phyloP scores from a whole-genome alignment of 2,329 filamentous ascomycete species.

The Dothiorella sarmentorum region DNA sequence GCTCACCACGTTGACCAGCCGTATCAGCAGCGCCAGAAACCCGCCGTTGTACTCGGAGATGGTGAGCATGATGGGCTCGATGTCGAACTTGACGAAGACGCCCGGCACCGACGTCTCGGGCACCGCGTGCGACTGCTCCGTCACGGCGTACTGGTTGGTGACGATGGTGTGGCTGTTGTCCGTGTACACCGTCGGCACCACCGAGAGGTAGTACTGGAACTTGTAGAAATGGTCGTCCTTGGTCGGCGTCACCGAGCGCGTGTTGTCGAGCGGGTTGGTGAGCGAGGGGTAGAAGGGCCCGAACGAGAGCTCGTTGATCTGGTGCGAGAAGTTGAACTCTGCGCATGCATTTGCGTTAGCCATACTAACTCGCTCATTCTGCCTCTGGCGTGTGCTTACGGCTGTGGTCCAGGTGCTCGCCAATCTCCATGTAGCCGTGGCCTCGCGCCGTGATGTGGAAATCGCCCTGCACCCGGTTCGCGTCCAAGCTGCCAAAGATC shows the following conservation, averaged over 20 bases:
- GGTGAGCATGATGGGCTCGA: conserved; percentile 87
- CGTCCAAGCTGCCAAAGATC: conserved; percentile 81
- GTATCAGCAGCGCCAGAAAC: conserved; percentile 70
- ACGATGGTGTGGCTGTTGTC: conserved; percentile 60
- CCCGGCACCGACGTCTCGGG: conserved; percentile 72
- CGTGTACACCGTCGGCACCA: conserved; percentile 91
- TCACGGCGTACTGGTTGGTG: conserved; percentile 98
- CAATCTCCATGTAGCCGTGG: conserved; percentile 85
- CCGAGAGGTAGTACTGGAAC: conserved; percentile 95
- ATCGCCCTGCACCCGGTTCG: conserved; percentile 97
- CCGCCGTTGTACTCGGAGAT: conserved; percentile 78
- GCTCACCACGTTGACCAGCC: conserved; percentile 84
- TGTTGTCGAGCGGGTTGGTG: conserved; percentile 89
- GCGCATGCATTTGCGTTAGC: not conserved
- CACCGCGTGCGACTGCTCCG: conserved; percentile 73
- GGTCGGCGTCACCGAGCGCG: conserved; percentile 66
- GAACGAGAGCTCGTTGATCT: conserved; percentile 93
- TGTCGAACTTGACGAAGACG: conserved; percentile 98
- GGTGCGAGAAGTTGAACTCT: conserved; percentile 98
- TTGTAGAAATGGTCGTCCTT: conserved; percentile 72
- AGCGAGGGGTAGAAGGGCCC: conserved; percentile 95
- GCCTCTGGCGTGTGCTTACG: conserved; percentile 49
- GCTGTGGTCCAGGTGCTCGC: conserved; percentile 75
- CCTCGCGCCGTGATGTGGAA: conserved; percentile 96
- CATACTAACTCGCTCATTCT: not conserved